Conservation (phyloP, 257 asterid species). For the Salvia rosmarinus region DNA sequence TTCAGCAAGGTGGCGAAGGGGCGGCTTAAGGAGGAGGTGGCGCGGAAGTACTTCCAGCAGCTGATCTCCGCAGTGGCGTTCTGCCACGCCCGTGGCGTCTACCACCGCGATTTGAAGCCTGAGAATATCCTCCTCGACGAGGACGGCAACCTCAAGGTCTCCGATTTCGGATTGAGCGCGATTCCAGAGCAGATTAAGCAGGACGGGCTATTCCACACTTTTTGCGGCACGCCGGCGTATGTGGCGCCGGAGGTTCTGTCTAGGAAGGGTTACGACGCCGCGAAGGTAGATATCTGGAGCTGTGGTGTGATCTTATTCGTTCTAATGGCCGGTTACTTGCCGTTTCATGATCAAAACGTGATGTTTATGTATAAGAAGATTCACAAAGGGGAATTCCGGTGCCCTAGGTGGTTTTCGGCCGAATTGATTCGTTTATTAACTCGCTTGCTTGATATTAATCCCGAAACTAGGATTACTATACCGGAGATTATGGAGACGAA, state of each 20-base stretch:
- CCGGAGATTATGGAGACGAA: constrained; percentile 61
- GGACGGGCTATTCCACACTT: constrained; percentile 86
- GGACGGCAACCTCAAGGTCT: constrained; percentile 82
- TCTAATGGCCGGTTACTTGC: constrained; percentile 87
- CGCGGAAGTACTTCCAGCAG: constrained; percentile 86
- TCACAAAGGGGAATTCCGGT: constrained; percentile 83
- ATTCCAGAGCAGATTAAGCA: constrained; percentile 91
- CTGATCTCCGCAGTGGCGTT: constrained; percentile 80
- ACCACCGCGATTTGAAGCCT: constrained; percentile 88
- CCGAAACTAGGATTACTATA: constrained; percentile 62
- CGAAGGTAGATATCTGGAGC: constrained; percentile 91
- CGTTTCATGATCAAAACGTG: constrained; percentile 82
- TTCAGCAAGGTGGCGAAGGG: constrained; percentile 91
- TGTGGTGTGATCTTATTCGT: constrained; percentile 91
- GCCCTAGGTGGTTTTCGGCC: constrained; percentile 92
- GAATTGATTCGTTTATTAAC: constrained; percentile 60
- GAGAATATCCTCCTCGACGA: constrained; percentile 84
- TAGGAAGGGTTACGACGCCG: constrained; percentile 85
- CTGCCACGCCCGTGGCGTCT: constrained; percentile 96
- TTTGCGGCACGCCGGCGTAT: constrained; percentile 94
- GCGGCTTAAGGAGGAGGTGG: constrained; percentile 79
- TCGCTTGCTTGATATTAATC: constrained; percentile 67
- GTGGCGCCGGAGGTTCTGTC: constrained; percentile 93
- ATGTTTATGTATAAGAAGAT: constrained; percentile 94
- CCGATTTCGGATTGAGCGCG: constrained; percentile 89